phyloP scores from a whole-genome alignment of 2,329 filamentous ascomycete species.

The Didymella segeticola region DNA sequence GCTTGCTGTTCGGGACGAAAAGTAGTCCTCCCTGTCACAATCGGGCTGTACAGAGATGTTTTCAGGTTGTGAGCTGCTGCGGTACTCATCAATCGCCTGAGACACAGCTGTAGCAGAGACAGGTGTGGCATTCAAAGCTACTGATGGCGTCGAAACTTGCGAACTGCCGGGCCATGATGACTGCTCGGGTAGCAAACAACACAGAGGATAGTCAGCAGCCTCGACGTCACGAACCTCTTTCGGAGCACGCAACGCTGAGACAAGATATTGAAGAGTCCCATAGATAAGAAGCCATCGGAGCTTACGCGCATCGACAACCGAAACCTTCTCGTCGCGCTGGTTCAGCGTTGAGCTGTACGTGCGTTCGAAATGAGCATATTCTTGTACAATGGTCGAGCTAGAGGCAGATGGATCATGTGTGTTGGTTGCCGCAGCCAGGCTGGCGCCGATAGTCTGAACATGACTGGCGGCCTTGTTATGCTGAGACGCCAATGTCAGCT shows the following conservation, averaged over 20 bases:
- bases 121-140: neutral
- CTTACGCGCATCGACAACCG: slow-evolving; percentile 73
- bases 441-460: slow-evolving; percentile 59
- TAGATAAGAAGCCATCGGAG: slow-evolving; percentile 82
- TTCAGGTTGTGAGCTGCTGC: slow-evolving; percentile 15
- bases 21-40: slow-evolving; percentile 54
- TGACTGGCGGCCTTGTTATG: slow-evolving; percentile 56
- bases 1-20: slow-evolving; percentile 32
- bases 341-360: slow-evolving; percentile 60
- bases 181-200: slow-evolving; percentile 53
- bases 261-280: slow-evolving; percentile 73
- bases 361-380: slow-evolving; percentile 75
- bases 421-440: slow-evolving; percentile 61
- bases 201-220: slow-evolving; percentile 65
- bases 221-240: slow-evolving; percentile 65
- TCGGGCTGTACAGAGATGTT: slow-evolving; percentile 51
- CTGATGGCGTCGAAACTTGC: slow-evolving; percentile 22
- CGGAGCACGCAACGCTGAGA: slow-evolving; percentile 67
- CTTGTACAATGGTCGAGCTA: slow-evolving; percentile 64
- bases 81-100: slow-evolving; percentile 24
- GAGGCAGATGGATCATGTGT: slow-evolving; percentile 42
- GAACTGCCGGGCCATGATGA: slow-evolving; percentile 47
- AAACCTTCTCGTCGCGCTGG: slow-evolving; percentile 63
- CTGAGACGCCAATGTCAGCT: slow-evolving; percentile 45
- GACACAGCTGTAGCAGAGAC: slow-evolving; percentile 15